Conservation (phyloP, 1,139 yeast genomes). For the Debaryomycetaceae sp. region DNA sequence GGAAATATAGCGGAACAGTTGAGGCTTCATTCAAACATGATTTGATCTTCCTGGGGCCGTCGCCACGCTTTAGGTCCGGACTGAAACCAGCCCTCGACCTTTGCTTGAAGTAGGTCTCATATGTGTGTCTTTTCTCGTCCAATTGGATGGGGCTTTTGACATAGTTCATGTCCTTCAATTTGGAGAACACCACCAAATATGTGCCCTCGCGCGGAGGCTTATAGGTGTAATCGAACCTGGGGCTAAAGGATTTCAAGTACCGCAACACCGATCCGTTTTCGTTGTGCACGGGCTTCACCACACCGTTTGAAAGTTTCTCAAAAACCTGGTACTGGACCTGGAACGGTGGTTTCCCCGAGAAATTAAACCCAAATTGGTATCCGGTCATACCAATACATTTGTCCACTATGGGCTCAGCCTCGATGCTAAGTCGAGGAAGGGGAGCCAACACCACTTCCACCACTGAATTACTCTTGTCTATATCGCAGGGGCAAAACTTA, state of each 20-base stretch:
- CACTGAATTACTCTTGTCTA: constrained; percentile 18
- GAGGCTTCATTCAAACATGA: constrained; percentile 41
- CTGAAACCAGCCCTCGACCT: constrained; percentile 37
- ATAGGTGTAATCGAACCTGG: constrained; percentile 49
- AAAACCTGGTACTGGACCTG: constrained; percentile 59
- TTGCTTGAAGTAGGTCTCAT: constrained; percentile 49
- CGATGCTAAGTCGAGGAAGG: constrained; percentile 50
- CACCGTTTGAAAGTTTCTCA: constrained; percentile 33
- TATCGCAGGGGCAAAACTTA: constrained; percentile 60
- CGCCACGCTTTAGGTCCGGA: too few relatives aligned
- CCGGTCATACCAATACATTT: constrained; percentile 94
- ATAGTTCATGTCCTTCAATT: constrained; percentile 54
- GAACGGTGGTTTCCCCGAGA: constrained; percentile 82
- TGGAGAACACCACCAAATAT: constrained; percentile 66
- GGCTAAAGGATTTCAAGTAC: constrained; percentile 18
- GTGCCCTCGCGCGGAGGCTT: constrained; percentile 80
- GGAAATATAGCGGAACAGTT: constrained; percentile 50
- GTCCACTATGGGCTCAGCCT: constrained; percentile 64
- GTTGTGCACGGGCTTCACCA: constrained; percentile 27
- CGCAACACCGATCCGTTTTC: constrained; percentile 27
- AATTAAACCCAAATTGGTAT: constrained; percentile 59
- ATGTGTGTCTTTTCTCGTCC: constrained; percentile 35
- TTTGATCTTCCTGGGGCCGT: constrained; percentile 13
- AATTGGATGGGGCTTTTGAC: constrained; percentile 26
- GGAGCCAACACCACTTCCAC: constrained; percentile 23